Conservation (phyloP, 345 rosid genomes). For the Aethionema arabicum region DNA sequence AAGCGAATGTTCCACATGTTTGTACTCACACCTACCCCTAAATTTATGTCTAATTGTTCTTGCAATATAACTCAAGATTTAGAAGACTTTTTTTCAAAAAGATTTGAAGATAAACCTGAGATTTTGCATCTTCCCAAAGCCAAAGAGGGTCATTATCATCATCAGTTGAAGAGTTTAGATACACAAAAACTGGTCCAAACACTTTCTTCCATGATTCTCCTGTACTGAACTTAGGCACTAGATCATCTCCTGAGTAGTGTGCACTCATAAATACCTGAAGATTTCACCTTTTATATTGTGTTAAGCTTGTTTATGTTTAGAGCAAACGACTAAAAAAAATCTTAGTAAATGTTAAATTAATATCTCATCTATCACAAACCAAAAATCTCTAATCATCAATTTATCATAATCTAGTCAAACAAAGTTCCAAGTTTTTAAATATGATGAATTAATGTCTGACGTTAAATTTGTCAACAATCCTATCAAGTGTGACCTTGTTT, state of each 20-base stretch:
- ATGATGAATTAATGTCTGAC: not conserved
- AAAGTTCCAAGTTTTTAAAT: no score
- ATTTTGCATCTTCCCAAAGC: slow-evolving; percentile 91
- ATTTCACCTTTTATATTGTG: not conserved
- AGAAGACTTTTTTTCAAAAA: not conserved
- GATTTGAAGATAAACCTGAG: slow-evolving; percentile 51
- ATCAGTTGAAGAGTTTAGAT: slow-evolving; percentile 58
- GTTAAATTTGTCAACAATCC: not conserved
- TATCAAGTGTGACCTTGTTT: no score
- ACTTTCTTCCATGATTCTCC: slow-evolving; percentile 90
- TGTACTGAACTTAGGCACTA: slow-evolving; percentile 55
- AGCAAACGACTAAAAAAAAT: no score
- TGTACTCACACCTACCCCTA: no score
- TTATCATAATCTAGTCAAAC: no score
- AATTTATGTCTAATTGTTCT: not conserved
- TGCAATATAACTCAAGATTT: not conserved
- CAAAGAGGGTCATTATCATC: slow-evolving; percentile 57
- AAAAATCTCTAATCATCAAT: not conserved
- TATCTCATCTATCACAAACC: no score
- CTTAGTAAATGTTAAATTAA: no score
- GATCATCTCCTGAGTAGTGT: slow-evolving; percentile 79
- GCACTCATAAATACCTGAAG: slow-evolving; percentile 78
- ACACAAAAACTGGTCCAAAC: slow-evolving; percentile 85
- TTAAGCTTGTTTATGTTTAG: no score
- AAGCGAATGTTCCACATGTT: no score